Conservation (phyloP, 495 filamentous ascomycete genomes). For the Gamarada debralockiae region DNA sequence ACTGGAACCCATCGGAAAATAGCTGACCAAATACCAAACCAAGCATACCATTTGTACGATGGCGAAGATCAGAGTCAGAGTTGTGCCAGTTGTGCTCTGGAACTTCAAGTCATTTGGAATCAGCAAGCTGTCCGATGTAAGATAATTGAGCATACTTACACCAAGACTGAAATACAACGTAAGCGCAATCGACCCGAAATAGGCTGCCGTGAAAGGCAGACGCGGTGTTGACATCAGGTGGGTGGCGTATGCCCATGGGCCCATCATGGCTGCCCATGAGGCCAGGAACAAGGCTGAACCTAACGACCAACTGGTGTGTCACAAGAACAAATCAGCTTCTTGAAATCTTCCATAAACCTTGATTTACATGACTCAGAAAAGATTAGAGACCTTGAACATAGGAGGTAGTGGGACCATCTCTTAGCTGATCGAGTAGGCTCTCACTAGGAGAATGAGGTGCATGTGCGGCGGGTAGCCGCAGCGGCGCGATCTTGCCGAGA, state of each 20-base stretch:
- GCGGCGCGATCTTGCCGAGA: constrained; percentile 17
- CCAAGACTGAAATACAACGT: constrained; percentile 90
- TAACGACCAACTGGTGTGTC: constrained; percentile 76
- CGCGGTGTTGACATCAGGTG: constrained; percentile 83
- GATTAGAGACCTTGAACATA: neutral
- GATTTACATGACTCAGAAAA: constrained; percentile 20
- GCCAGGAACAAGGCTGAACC: constrained; percentile 86
- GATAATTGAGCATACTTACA: constrained; percentile 53
- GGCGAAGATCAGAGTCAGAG: constrained; percentile 80
- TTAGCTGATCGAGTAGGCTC: too few species aligned
- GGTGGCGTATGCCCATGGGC: constrained; percentile 72
- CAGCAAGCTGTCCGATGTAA: constrained; percentile 16
- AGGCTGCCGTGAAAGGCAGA: constrained; percentile 91
- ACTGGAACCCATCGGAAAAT: constrained; percentile 95
- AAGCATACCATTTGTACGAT: constrained; percentile 79
- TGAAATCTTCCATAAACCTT: constrained; percentile 2
- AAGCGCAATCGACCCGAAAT: constrained; percentile 90
- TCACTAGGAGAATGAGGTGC: neutral
- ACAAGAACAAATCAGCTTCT: constrained; percentile 19
- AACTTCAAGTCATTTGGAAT: constrained; percentile 46
- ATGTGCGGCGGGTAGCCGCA: constrained; percentile 26
- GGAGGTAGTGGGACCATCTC: neutral
- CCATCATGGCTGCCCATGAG: constrained; percentile 94
- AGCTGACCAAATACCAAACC: constrained; percentile 93
- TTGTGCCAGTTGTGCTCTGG: constrained; percentile 65